A percentile compares a stretch with the other conserved stretches of the same genome.
Conservation (phyloP, 169 alveolate genomes). For the Babesia ovis region DNA sequence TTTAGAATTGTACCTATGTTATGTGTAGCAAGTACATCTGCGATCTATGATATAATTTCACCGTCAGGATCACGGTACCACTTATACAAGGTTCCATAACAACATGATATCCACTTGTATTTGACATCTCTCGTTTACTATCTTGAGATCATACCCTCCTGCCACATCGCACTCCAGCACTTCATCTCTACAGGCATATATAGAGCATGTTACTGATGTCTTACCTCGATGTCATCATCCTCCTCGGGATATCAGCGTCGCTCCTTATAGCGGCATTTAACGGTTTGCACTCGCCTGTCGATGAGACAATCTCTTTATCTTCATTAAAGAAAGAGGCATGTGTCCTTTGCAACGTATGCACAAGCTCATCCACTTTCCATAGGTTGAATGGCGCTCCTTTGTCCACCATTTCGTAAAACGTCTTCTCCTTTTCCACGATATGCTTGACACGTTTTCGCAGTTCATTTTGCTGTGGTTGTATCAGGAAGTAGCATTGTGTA, state of each 20-base stretch:
- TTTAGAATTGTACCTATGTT: not conserved
- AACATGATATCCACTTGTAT: constrained; percentile 39
- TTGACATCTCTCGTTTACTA: constrained; percentile 42
- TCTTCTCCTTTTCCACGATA: constrained; percentile 74
- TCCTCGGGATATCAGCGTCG: constrained; percentile 74
- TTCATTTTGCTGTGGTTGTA: constrained; percentile 60
- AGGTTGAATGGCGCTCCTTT: constrained; percentile 75
- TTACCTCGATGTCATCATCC: constrained; percentile 62
- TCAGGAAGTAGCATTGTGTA: not conserved
- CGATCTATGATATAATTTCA: not conserved
- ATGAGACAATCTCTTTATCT: constrained; percentile 24
- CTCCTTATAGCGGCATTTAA: constrained; percentile 72
- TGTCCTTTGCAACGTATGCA: constrained; percentile 57
- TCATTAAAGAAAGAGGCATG: constrained; percentile 57
- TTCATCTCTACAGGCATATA: not conserved
- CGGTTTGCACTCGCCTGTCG: constrained; percentile 67
- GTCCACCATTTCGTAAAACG: constrained; percentile 76
- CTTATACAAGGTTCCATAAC: constrained; percentile 46
- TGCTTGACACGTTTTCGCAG: constrained; percentile 66
- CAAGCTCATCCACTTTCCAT: constrained; percentile 51
- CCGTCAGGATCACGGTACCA: constrained; percentile 5
- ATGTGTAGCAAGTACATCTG: too few relatives aligned
- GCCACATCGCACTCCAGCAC: constrained; percentile 62
- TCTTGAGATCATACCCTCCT: constrained; percentile 47
- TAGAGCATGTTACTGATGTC: not conserved